Evolutionary conservation across 2,329 filamentous ascomycete genomes (phyloP), one percentile per base, ranked within the genome.

Genomic region (Neophaeococcomyces mojaviensis): DNA sequence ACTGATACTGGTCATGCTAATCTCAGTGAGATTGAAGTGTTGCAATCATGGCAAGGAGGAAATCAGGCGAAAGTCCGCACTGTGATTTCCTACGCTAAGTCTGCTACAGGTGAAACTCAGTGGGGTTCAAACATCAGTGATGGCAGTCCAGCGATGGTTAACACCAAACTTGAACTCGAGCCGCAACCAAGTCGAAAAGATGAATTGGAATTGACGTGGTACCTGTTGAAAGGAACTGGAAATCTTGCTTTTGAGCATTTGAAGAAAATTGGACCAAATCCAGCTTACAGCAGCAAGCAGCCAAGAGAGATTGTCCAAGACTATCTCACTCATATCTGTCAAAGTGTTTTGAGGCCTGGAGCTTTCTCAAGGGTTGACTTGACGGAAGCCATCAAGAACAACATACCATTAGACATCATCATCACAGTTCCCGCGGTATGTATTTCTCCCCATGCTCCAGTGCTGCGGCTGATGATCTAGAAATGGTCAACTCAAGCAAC

Each of bases 81-180:
- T 38, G 56, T 60, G 3, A 57, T 56, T n/a, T 60, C 60, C 2
- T 62, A 62, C 44, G 56, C 60, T 1, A 35, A 34, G 13, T 34
- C 24, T 13, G 7, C 39, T 18, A 24, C 39, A 26, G 42, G 19
- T 12, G 52, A 56, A 16, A 52, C 53, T 30, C 55, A 61, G 51
- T 61, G 55, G 55, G 59, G 58, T 2, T 39, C 44, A 19, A 51
- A 50, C 44, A 24, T 61, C 5, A 58, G 55, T 31, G 43, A 46
- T 9, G 38, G 56, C 13, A 51, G 57, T 1, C 49, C 60, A 1
- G 47, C 59, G 2, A 61, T 61, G 58, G 51, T 61, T 2, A 55
- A 62, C 39, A 63, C 59, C 1, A 63, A 63, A 34, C 48, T 62
- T 2, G 57, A 61, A 39, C 51, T 63, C 5, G 59, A 58, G n/a